Percentiles rank a stretch among this genome's conserved stretches.
Conservation (phyloP, 2,329 filamentous ascomycete genomes). For the Diaporthe aspalathi region DNA sequence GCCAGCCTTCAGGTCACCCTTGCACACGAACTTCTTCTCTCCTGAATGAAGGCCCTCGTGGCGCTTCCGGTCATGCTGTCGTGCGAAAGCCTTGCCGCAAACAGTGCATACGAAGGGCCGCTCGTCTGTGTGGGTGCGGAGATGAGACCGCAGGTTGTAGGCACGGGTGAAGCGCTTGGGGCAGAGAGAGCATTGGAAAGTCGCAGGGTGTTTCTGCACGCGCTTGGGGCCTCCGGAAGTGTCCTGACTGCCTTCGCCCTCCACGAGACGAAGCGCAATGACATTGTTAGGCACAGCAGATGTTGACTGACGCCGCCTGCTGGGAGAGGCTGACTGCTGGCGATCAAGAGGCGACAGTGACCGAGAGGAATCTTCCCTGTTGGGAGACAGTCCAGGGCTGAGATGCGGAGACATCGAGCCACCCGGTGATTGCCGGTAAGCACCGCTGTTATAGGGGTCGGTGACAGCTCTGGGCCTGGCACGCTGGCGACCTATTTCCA, state of each 20-base stretch:
- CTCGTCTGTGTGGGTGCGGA: conserved; percentile 97
- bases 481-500: conserved; percentile 57
- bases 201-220: conserved; percentile 97
- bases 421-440: conserved; percentile 52
- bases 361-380: conserved; percentile 60
- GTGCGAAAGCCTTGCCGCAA: conserved; percentile 95
- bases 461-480: conserved; percentile 68
- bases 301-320: conserved; percentile 70
- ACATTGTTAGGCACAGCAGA: conserved; percentile 71
- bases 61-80: conserved; percentile 96
- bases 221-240: conserved; percentile 75
- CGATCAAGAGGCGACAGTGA: conserved; percentile 71
- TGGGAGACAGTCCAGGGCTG: conserved; percentile 55
- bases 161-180: conserved; percentile 96
- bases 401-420: conserved; percentile 63
- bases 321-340: conserved; percentile 57
- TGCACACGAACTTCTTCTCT: conserved; percentile 99
- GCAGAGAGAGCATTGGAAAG: conserved; percentile 93
- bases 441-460: conserved; percentile 67
- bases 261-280: conserved; percentile 89
- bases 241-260: conserved; percentile 78
- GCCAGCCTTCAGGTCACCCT: conserved; percentile 85
- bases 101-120: conserved; percentile 97
- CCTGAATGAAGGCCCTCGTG: conserved; percentile 96
- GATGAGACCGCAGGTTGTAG: conserved; percentile 94